phyloP scores from a whole-genome alignment of 2,329 filamentous ascomycete genomes.

The Lachnellula subtilissima region DNA sequence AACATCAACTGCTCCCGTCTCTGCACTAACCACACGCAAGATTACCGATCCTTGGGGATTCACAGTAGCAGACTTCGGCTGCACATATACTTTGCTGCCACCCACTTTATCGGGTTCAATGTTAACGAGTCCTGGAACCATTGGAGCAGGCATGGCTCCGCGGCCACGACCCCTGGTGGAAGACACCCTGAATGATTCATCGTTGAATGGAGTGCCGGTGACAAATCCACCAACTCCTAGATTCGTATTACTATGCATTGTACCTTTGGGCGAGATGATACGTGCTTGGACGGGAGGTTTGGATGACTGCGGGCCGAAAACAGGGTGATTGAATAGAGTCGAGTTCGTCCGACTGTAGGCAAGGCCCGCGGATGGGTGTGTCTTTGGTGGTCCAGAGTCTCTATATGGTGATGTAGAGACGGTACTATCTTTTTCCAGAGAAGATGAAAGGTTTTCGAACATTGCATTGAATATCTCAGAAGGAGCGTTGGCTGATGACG shows the following conservation, averaged over 20 bases:
- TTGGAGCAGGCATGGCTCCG: neutral
- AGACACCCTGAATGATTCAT: slow-evolving; percentile 6
- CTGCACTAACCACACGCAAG: slow-evolving; percentile 21
- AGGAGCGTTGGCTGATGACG: slow-evolving; percentile 5
- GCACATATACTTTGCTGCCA: slow-evolving; percentile 29
- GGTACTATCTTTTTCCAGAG: slow-evolving; percentile 25
- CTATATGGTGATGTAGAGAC: slow-evolving; percentile 38
- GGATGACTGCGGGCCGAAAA: slow-evolving; percentile 52
- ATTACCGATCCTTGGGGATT: slow-evolving; percentile 28
- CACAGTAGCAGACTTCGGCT: slow-evolving; percentile 24
- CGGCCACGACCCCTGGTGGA: neutral
- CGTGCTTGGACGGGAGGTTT: slow-evolving; percentile 52
- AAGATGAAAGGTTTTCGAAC: neutral
- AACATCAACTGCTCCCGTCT: slow-evolving; percentile 26
- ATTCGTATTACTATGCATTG: slow-evolving; percentile 25
- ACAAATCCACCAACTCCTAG: slow-evolving; percentile 32
- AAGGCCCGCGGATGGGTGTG: slow-evolving; percentile 61
- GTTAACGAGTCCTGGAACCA: slow-evolving; percentile 15
- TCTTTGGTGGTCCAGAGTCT: slow-evolving; percentile 48
- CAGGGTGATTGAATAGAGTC: slow-evolving; percentile 53
- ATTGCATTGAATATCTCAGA: neutral
- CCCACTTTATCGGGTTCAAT: slow-evolving; percentile 29
- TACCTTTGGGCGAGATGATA: slow-evolving; percentile 45
- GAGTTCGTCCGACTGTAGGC: slow-evolving; percentile 54
- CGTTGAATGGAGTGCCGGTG: slow-evolving; percentile 17